Conservation (phyloP, 306 rosid genomes). For the Sechiopsis laciniata region DNA sequence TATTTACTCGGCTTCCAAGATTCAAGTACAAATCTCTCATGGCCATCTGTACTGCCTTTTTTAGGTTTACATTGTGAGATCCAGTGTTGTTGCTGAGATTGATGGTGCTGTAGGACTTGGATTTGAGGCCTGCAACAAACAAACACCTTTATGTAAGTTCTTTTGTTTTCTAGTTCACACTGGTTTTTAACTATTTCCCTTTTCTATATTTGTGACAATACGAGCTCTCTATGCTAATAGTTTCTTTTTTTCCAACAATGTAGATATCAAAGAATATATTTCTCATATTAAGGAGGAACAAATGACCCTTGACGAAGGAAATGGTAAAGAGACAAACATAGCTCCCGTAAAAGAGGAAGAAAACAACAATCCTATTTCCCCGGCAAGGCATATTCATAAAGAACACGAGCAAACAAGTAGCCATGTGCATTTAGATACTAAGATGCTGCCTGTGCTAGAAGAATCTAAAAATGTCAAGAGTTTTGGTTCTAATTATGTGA, state of each 20-base stretch:
- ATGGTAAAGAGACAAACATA: neutral
- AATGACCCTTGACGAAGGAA: neutral
- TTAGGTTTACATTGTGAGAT: slow-evolving; percentile 56
- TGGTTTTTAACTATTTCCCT: neutral
- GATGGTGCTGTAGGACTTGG: slow-evolving; percentile 39
- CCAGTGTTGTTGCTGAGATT: slow-evolving; percentile 32
- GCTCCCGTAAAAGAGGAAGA: slow-evolving; percentile 20
- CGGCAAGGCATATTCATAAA: slow-evolving; percentile 9
- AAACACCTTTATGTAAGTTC: slow-evolving; percentile 24
- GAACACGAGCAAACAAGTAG: neutral
- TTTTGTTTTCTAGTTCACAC: slow-evolving; percentile 11
- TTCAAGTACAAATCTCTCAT: neutral
- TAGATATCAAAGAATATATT: slow-evolving; percentile 17
- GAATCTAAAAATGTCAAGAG: slow-evolving; percentile 29
- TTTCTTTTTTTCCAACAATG: neutral
- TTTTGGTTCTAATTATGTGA: slow-evolving; percentile 23
- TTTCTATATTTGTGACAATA: neutral
- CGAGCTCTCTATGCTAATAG: neutral
- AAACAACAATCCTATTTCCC: too few relatives aligned
- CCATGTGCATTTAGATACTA: neutral
- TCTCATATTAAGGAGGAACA: slow-evolving; percentile 20
- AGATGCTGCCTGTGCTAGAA: slow-evolving; percentile 8
- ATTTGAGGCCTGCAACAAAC: slow-evolving; percentile 20
- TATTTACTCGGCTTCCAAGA: neutral
- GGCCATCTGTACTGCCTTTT: slow-evolving; percentile 10